These are phyloP conservation scores for Nannochloris sp. DNA, from an alignment of 139 green algal genomes.

Conservation along the genomic window DNA sequence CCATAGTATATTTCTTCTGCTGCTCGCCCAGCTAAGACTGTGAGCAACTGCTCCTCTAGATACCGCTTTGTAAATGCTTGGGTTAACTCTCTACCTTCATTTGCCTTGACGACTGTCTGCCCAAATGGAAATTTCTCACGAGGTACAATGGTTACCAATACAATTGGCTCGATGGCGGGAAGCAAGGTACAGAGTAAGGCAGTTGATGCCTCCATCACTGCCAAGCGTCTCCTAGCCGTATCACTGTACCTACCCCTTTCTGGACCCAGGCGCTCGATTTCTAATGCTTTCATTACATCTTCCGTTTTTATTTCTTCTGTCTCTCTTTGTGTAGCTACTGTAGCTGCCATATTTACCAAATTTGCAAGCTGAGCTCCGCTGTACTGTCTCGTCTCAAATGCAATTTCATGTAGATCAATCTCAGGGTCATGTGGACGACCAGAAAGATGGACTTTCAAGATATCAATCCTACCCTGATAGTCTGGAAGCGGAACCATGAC, in stretches of 20 bases:
- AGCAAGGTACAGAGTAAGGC: conserved; percentile 62
- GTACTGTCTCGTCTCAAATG: conserved; percentile 43
- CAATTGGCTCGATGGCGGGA: conserved; percentile 77
- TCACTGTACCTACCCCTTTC: conserved; percentile 17
- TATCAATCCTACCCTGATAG: conserved; percentile 67
- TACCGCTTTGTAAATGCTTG: conserved; percentile 60
- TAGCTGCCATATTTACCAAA: conserved; percentile 73
- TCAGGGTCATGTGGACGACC: conserved; percentile 13
- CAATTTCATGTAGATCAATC: conserved; percentile 41
- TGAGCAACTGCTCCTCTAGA: conserved; percentile 66
- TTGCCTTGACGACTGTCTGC: conserved; percentile 66
- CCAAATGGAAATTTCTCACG: conserved; percentile 62
- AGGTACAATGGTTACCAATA: conserved; percentile 63
- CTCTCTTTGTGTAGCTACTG: conserved; percentile 49
- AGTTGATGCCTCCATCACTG: conserved; percentile 67
- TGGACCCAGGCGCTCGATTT: conserved; percentile 48
- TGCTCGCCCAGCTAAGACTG: conserved; percentile 56
- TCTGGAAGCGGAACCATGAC: conserved; percentile 70
- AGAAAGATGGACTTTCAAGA: conserved; percentile 50
- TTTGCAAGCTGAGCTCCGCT: conserved; percentile 54
- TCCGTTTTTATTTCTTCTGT: conserved; percentile 37
- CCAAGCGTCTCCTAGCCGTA: conserved; percentile 27
- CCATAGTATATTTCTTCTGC: conserved; percentile 56
- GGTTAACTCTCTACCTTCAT: conserved; percentile 47
- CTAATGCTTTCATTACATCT: conserved; percentile 54